These are phyloP conservation scores for Echinosophora koreensis DNA, from an alignment of 306 rosid genomes.

Conservation along the genomic window DNA sequence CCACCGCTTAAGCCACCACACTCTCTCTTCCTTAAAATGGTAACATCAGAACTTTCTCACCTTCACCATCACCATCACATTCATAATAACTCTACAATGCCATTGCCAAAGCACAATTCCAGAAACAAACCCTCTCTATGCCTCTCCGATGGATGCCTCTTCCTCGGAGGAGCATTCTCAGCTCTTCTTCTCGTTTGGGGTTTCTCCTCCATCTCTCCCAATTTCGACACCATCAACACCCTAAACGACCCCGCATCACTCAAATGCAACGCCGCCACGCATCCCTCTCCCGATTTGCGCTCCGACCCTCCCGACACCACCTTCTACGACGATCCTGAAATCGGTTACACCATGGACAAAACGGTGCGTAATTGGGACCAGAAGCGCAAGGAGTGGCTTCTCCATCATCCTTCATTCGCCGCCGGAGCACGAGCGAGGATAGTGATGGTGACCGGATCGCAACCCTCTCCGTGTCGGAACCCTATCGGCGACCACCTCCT, in stretches of 20 bases:
- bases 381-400: conserved; percentile 72
- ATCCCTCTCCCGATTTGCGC: background rate
- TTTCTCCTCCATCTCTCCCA: conserved; percentile 53
- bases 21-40: conserved; percentile 45
- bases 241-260: background rate
- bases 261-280: background rate
- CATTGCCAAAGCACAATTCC: conserved; percentile 59
- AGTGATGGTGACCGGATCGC: conserved; percentile 78
- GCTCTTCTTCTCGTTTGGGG: conserved; percentile 71
- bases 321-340: conserved; percentile 73
- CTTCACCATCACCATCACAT: background rate
- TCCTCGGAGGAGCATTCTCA: conserved; percentile 67
- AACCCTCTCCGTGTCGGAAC: conserved; percentile 71
- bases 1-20: background rate
- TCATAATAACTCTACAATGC: conserved; percentile 51
- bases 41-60: conserved; percentile 49
- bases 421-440: conserved; percentile 50
- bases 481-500: conserved; percentile 82
- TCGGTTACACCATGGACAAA: conserved; percentile 64
- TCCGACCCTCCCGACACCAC: conserved; percentile 62
- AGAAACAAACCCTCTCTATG: conserved; percentile 57
- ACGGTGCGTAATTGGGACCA: conserved; percentile 74
- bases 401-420: conserved; percentile 60
- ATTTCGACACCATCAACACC: conserved; percentile 9
- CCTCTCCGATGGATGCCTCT: conserved; percentile 60